Percentiles rank a stretch among this genome's conserved stretches.
Conservation (phyloP, 176 grass and related monocot species). For the Typha latifolia region DNA sequence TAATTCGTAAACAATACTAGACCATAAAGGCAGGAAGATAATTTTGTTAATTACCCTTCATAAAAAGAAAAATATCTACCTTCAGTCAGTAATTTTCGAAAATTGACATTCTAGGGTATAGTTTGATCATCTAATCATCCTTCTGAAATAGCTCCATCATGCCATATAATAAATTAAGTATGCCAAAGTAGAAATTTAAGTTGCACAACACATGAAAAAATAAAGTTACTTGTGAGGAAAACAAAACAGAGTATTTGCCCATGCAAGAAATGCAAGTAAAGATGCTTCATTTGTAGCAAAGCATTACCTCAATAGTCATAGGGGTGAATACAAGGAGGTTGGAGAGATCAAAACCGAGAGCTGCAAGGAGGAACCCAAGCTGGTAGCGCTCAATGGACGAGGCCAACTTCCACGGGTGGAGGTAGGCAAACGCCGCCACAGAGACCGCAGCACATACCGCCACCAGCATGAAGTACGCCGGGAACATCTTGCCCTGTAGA, state of each 20-base stretch:
- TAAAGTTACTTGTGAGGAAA: not conserved
- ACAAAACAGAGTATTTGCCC: not conserved
- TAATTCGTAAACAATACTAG: not conserved
- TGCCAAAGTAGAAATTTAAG: not conserved
- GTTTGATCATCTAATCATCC: not conserved
- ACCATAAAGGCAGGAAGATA: not conserved
- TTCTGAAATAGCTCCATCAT: not conserved
- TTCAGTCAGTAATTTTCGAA: not conserved
- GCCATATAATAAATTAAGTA: not conserved
- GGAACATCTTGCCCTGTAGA: conserved; percentile 95
- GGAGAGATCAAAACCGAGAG: conserved; percentile 73
- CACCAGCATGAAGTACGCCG: conserved; percentile 69
- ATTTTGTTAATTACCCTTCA: not conserved
- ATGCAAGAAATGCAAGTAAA: not conserved
- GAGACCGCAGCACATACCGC: conserved; percentile 67
- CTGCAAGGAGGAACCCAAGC: conserved; percentile 72
- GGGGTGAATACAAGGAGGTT: conserved; percentile 94
- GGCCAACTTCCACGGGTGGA: conserved; percentile 81
- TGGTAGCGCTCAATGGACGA: conserved; percentile 69
- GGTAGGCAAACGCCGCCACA: conserved; percentile 72
- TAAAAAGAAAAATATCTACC: not conserved
- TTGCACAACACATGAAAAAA: not conserved
- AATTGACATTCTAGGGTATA: not conserved
- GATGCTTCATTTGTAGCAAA: not conserved
- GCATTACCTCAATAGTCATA: conserved; percentile 81